A percentile compares a stretch with the other conserved stretches of the same genome.
phyloP scores from a whole-genome alignment of 208 protist genomes.

The Leishmania tropica region DNA sequence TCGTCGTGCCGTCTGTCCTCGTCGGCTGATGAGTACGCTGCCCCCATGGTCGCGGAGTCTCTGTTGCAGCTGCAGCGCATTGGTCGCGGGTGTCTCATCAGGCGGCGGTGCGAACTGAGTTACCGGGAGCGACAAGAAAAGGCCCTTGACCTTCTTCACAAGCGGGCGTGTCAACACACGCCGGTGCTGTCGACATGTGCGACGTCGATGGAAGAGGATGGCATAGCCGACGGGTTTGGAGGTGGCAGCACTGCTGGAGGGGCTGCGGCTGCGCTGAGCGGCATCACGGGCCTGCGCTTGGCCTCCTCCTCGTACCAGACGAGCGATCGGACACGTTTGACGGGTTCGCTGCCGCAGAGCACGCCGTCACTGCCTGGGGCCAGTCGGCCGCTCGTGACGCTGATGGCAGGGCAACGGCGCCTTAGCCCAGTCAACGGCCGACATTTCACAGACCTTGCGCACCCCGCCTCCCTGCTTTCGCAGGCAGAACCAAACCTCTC shows the following conservation, averaged over 20 bases:
- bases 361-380: not conserved
- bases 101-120: conserved; percentile 10
- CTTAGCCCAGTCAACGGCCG: not conserved
- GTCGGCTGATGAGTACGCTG: not conserved
- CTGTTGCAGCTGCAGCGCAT: conserved; percentile 25
- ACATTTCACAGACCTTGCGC: not conserved
- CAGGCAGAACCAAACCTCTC: not conserved
- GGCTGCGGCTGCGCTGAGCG: not conserved
- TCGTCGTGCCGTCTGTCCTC: not conserved
- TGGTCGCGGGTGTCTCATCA: conserved; percentile 33
- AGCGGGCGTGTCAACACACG: conserved; percentile 14
- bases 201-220: not conserved
- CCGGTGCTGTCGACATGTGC: not conserved
- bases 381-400: not conserved
- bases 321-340: not conserved
- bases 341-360: not conserved
- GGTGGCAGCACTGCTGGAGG: not conserved
- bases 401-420: not conserved
- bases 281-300: not conserved
- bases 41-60: not conserved
- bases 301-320: not conserved
- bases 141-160: conserved; percentile 23
- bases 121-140: conserved; percentile 20
- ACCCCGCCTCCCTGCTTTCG: not conserved
- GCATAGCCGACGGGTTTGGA: not conserved